A percentile compares a stretch with the other conserved stretches of the same genome.
Conservation (phyloP, 306 rosid genomes). For the Vachellia pachyceras region DNA sequence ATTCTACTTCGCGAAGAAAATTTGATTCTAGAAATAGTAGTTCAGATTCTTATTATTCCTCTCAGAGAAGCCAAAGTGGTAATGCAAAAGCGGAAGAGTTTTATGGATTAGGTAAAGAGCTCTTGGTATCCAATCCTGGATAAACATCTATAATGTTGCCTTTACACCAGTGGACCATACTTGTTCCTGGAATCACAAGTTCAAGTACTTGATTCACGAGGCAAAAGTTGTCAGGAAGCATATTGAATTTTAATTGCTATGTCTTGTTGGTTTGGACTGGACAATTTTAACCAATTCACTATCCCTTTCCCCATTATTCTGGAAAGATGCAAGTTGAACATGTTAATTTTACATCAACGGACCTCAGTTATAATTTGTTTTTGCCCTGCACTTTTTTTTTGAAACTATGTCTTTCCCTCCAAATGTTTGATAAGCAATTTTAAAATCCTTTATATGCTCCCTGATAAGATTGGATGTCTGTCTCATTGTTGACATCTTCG, state of each 20-base stretch:
- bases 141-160: constrained; percentile 18
- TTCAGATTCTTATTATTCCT: constrained; percentile 54
- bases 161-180: background rate
- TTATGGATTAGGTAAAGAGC: constrained; percentile 80
- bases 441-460: constrained; percentile 37
- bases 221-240: constrained; percentile 22
- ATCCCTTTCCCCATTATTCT: constrained; percentile 1
- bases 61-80: constrained; percentile 60
- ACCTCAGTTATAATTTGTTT: constrained; percentile 6
- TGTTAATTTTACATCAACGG: background rate
- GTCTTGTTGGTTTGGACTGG: constrained; percentile 6
- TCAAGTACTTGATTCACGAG: constrained; percentile 11
- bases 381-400: background rate
- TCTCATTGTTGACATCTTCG: constrained; percentile 66
- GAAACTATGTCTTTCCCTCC: background rate
- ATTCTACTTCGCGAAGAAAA: constrained; percentile 73
- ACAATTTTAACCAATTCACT: constrained; percentile 14
- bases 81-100: constrained; percentile 68
- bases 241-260: constrained; percentile 1
- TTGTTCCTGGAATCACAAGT: background rate
- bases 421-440: constrained; percentile 20
- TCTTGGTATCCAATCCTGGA: constrained; percentile 22
- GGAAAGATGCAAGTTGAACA: constrained; percentile 5
- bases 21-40: constrained; percentile 64
- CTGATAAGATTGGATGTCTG: constrained; percentile 12